Evolutionary conservation across 2,329 filamentous ascomycete genomes (phyloP), one percentile per base, ranked within the genome.

Genomic region (Xylariaceae sp.): DNA sequence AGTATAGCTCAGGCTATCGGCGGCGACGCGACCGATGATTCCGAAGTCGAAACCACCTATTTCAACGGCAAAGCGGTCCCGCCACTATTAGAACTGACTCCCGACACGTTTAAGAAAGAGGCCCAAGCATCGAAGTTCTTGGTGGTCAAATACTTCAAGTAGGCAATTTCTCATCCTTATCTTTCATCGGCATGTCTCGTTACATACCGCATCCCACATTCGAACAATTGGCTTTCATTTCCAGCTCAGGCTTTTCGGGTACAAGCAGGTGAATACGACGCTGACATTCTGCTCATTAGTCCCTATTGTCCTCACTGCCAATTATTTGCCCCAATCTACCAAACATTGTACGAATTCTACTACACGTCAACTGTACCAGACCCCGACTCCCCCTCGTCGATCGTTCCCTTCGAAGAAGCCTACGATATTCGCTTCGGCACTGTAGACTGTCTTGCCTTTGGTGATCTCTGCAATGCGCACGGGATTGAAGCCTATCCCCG

Each of bases 301-400:
- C 81, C 81, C 8, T 82, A 76, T 61, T 84, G 81, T 71, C 79
- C 79, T 46, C 90, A 96, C 71, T 96, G 91, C 74, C 80, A 80
- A 69, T 76, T 80, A 48, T 88, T 90, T 66, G 90, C 89, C 50
- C 94, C 94, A 6, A 86, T 83, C 49, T 96, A 84, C 78, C 91
- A 97, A 73, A 96, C 91, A 4, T 72, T 92, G 11, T 96, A 97
- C 77, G 94, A 99, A 74, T 96, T 86, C 72, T 99, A 96, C 75
- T 76, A 89, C 74, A 96, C 91, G 39, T 94, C 89, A 39, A 86
- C 90, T 65, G 86, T 87, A 12, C 74, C 86, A 69, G 64, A 75
- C 71, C 62, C 80, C 74, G 73, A 80, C 73, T 64, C 76, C 69
- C 60, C 82, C 73, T 73, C 78, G 41, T 72, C 73, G 11, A 58